phyloP scores from a whole-genome alignment of 2,329 filamentous ascomycete species.

The Talaromyces sp. region DNA sequence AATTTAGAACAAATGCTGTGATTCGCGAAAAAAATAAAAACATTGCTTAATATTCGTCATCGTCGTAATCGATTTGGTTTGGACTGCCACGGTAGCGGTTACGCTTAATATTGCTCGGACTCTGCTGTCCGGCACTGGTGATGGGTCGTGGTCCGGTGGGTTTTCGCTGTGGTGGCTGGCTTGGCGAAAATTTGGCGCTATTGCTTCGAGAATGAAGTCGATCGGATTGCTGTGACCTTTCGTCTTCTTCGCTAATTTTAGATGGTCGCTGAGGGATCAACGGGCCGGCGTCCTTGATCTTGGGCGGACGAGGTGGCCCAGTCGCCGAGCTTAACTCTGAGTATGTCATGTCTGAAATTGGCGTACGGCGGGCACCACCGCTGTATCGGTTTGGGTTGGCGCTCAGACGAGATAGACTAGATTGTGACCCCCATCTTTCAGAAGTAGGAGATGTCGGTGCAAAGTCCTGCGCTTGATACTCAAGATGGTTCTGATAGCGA shows the following conservation, averaged over 20 bases:
- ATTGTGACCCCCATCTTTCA: constrained; percentile 42
- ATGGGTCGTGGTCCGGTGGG: constrained; percentile 36
- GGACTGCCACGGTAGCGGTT: constrained; percentile 26
- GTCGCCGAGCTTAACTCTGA: constrained; percentile 37
- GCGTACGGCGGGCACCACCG: constrained; percentile 35
- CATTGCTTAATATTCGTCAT: constrained; percentile 8
- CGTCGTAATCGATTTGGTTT: constrained; percentile 19
- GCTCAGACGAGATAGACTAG: constrained; percentile 27
- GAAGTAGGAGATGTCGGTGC: constrained; percentile 36
- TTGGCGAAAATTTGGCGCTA: constrained; percentile 19
- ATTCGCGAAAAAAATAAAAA: neutral
- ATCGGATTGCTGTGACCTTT: constrained; percentile 33
- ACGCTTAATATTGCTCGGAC: constrained; percentile 19
- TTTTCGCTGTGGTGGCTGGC: constrained; percentile 25
- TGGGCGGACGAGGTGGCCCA: constrained; percentile 47
- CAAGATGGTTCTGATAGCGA: constrained; percentile 56
- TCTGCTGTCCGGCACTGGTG: constrained; percentile 20
- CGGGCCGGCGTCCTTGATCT: constrained; percentile 52
- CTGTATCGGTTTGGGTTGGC: constrained; percentile 29
- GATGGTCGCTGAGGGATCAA: constrained; percentile 49
- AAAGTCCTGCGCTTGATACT: constrained; percentile 55
- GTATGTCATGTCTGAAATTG: constrained; percentile 42
- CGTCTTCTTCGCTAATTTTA: constrained; percentile 30
- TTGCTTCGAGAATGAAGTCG: constrained; percentile 34
- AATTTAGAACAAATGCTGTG: neutral